A percentile compares a stretch with the other conserved stretches of the same genome.
Evolutionary conservation across 352 stramenopile genomes (phyloP).

Genomic region (Pythium dissotocum): DNA sequence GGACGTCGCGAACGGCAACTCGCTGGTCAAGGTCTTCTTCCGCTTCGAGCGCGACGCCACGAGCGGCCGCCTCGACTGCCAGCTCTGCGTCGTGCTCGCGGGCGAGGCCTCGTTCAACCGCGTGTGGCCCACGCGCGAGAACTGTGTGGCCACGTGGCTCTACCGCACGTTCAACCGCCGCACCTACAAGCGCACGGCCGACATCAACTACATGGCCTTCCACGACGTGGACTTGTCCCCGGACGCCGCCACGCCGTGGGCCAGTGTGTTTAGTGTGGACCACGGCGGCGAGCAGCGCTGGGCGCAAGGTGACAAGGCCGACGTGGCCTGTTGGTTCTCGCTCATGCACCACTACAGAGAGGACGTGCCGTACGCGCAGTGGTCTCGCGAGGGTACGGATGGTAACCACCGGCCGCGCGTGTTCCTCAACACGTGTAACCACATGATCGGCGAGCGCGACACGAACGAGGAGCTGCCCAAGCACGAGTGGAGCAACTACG

Average conservation of each 20-base stretch:
- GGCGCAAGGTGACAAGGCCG: constrained; percentile 81
- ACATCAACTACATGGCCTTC: constrained; percentile 91
- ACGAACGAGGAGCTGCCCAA: constrained; percentile 78
- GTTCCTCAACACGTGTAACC: constrained; percentile 90
- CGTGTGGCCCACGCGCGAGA: constrained; percentile 66
- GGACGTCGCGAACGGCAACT: constrained; percentile 81
- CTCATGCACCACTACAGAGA: constrained; percentile 87
- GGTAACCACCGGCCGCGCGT: constrained; percentile 52
- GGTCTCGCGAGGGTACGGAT: constrained; percentile 36
- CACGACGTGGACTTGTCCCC: constrained; percentile 64
- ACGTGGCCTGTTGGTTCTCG: constrained; percentile 86
- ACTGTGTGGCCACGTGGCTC: constrained; percentile 71
- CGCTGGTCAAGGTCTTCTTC: constrained; percentile 84
- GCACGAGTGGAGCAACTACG: constrained; percentile 82
- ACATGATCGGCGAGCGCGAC: constrained; percentile 87
- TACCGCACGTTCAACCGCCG: constrained; percentile 86
- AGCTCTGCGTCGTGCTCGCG: constrained; percentile 81
- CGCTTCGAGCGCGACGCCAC: constrained; percentile 69
- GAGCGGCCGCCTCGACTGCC: constrained; percentile 55
- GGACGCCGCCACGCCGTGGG: constrained; percentile 46
- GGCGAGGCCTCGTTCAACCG: constrained; percentile 88
- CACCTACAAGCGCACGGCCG: constrained; percentile 85
- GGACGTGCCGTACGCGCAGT: constrained; percentile 52
- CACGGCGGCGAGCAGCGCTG: constrained; percentile 78
- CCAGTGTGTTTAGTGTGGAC: constrained; percentile 68